These are phyloP conservation scores for Lunularia cruciata DNA, from an alignment of 225 moss, liverwort and hornwort species.

Conservation along the genomic window DNA sequence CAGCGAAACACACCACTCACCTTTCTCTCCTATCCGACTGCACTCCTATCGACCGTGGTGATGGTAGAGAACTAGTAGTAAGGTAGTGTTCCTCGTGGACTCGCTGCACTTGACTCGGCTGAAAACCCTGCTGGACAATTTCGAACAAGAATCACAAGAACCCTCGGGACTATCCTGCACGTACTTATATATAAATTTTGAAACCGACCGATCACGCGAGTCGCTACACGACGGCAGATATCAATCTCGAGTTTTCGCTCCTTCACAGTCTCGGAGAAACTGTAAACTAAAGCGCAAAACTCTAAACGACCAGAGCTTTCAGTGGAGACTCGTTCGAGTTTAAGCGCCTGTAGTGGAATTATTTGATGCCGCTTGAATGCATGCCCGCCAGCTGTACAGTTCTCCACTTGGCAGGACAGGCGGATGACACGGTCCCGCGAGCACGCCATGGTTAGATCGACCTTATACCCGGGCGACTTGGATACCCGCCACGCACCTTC, in stretches of 20 bases:
- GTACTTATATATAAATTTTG: neutral
- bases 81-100: too few relatives aligned
- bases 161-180: neutral
- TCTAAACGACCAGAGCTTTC: neutral
- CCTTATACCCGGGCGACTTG: neutral
- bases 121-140: neutral
- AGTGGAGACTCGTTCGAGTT: neutral
- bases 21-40: neutral
- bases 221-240: neutral
- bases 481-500: neutral
- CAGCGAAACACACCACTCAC: too few relatives aligned
- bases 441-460: neutral
- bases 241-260: neutral
- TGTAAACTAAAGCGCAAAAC: too few relatives aligned
- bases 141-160: neutral
- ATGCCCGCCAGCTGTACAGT: neutral
- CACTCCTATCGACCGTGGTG: neutral
- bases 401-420: neutral
- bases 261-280: neutral
- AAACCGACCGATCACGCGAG: neutral
- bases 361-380: slow-evolving; percentile 6
- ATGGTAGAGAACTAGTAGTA: neutral
- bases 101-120: too few relatives aligned
- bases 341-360: neutral
- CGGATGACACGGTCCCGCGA: neutral